Base-by-base conservation (phyloP, 768 basidiomycete species). In the Leccinum uliginosum region DNA sequence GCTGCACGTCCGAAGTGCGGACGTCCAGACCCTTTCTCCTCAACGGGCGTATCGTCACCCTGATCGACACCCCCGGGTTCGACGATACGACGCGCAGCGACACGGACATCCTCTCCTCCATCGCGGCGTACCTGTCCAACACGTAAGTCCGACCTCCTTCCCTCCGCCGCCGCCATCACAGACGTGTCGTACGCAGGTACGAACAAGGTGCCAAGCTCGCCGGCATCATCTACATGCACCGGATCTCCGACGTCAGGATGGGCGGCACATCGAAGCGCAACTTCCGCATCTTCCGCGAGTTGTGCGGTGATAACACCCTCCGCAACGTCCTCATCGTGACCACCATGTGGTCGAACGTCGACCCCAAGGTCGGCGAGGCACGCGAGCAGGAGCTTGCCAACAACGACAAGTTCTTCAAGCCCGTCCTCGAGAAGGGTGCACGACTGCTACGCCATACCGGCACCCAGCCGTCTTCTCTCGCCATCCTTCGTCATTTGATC, bases 21-120 rank as follows among this genome's bases (percentile, higher is more conserved):
- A 67, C 74, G 4, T 71, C 80, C 4, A 63, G 69, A 14, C 72
- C 79, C 1, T 81, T 84, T 61, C 59, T 73, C 40, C 63, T 82
- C 34, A 76, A 80, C 47, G 80, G 78, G 11, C 71, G 71, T 7
- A 64, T 60, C 51, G 67, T 84, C 52, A 78, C 73, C 12, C 66
- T 85, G 29, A 76, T 85, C 43, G 84, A 85, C 65, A 85, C 83
- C 0, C 83, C 83, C 15, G 83, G 83, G 5, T 85, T 84, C 64
- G 83, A 84, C 60, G 82, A 84, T 60, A 79, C 81, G 9, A 19
- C 59, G 12, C 74, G 72, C 45, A 79, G 75, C 58, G 82, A 83
- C 57, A 74, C 76, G 1, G 80, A 80, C 40, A 74, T 83, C 11
- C 69, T 83, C 35, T 75, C 72, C 27, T 76, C 78, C 73, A 81